Conservation (phyloP, 2,329 filamentous ascomycete species). For the Clarireedia hainanense region DNA sequence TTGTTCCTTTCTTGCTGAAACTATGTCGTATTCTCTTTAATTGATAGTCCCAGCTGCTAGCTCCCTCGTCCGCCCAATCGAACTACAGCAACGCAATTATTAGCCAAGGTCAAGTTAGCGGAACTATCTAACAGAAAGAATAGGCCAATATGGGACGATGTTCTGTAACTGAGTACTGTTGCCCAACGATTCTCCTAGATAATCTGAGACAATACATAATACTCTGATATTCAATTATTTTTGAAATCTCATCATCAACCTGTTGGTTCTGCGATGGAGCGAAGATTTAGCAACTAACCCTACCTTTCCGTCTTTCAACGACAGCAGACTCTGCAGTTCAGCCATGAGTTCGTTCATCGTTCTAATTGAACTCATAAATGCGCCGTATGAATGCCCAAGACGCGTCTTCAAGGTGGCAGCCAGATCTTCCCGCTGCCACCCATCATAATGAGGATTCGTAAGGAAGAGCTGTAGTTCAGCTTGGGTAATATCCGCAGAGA, state of each 20-base stretch:
- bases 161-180: too few relatives aligned
- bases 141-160: too few relatives aligned
- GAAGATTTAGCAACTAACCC: not conserved
- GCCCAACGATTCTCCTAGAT: too few relatives aligned
- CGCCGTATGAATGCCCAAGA: constrained; percentile 15
- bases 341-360: constrained; percentile 15
- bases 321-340: constrained; percentile 17
- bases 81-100: constrained; percentile 12
- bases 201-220: too few relatives aligned
- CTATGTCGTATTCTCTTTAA: constrained; percentile 18
- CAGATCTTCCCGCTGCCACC: constrained; percentile 17
- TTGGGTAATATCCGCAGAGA: constrained; percentile 15
- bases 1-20: constrained; percentile 19
- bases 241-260: too few relatives aligned
- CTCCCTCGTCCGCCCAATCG: constrained; percentile 19
- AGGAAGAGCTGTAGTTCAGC: constrained; percentile 18
- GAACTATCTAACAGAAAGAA: not conserved
- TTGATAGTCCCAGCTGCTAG: constrained; percentile 21
- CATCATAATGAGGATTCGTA: constrained; percentile 13
- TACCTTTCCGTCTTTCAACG: constrained; percentile 21
- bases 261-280: not conserved
- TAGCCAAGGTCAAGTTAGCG: not conserved
- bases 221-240: too few relatives aligned
- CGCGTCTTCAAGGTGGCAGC: constrained; percentile 8
- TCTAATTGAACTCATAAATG: constrained; percentile 17